Conservation (phyloP, 139 green algal species). For the Haematococcus sp. region DNA sequence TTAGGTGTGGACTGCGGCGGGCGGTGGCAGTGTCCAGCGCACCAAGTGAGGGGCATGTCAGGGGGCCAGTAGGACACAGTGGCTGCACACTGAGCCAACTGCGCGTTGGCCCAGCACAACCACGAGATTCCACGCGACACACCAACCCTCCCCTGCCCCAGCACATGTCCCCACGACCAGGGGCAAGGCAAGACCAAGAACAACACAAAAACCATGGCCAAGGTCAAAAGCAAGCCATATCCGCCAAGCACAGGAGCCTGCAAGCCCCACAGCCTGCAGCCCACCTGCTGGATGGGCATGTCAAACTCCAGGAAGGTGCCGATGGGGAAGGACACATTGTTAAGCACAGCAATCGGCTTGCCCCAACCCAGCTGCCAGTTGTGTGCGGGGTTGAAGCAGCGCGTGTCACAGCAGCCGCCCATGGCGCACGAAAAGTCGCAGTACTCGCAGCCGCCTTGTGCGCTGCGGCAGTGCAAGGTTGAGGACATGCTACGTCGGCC, state of each 20-base stretch:
- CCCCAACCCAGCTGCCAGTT: conserved; percentile 49
- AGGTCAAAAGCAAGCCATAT: too few relatives aligned
- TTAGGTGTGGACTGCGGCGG: too few relatives aligned
- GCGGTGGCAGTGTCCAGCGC: too few relatives aligned
- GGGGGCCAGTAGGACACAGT: neutral
- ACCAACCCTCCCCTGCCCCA: too few relatives aligned
- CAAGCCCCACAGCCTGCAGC: too few relatives aligned
- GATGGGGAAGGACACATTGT: neutral
- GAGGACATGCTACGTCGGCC: neutral
- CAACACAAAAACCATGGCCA: too few relatives aligned
- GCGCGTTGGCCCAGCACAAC: too few relatives aligned
- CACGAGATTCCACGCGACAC: too few relatives aligned
- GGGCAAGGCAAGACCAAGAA: too few relatives aligned
- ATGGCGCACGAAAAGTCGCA: conserved; percentile 32
- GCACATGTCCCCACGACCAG: too few relatives aligned
- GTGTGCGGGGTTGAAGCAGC: conserved; percentile 38
- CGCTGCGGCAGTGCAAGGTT: neutral
- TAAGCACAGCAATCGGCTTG: conserved; percentile 17
- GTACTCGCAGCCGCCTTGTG: conserved; percentile 23
- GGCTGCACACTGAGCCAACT: neutral
- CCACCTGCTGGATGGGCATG: conserved; percentile 16
- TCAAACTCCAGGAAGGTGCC: conserved; percentile 14
- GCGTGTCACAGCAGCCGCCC: conserved; percentile 39
- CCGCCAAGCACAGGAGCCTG: too few relatives aligned
- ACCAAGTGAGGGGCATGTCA: neutral